Base-by-base conservation (phyloP, 345 rosid species). In the Citrus unshiu region DNA sequence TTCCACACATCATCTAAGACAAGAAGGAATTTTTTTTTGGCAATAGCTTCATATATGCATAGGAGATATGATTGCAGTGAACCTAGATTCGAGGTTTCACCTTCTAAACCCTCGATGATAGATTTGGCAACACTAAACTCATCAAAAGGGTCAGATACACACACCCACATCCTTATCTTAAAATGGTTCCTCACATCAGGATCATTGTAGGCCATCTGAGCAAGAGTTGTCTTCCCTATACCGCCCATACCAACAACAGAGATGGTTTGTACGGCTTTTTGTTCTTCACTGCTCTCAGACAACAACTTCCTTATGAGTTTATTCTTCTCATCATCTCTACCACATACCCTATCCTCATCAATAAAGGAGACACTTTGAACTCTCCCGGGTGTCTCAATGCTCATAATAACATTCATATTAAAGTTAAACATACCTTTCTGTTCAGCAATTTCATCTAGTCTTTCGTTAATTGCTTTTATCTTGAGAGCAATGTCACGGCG, bases 241-340 rank as follows among this genome's bases (percentile, higher is more conserved):
- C 74, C 62, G 13, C 54, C 63, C 75, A 72, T 72, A 14, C 75
- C 75, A 0, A 72, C 46, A 8, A 72, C 9, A 3, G 75, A 72
- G 32, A 73, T 73, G 66, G 37, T 35, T 6, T 37, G 66, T 49
- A 58, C 51, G 34, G 14, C 54, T 1, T 6, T 54, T 4, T 30
- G 29, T n/a, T 43, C 19, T 4, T 2, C 21, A 22, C 22, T 21
- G 16, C 34, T n/a, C 34, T 58, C 65, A 7, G 1, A 59, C 5
- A n/a, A 40, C 46, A 40, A 40, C 46, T 9, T 40, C 46, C 13
- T 40, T 40, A 40, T 9, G 46, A 40, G 46, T 8, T 24, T 2
- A 4, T 59, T 8, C 2, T 73, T 2, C 46, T 73, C 67, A 1
- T 21, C 7, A 0, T 0, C 56, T 73, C 56, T 2, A 59, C 76